Base-by-base conservation (phyloP, 2,329 filamentous ascomycete species). In the Penicillium sclerotigenum region DNA sequence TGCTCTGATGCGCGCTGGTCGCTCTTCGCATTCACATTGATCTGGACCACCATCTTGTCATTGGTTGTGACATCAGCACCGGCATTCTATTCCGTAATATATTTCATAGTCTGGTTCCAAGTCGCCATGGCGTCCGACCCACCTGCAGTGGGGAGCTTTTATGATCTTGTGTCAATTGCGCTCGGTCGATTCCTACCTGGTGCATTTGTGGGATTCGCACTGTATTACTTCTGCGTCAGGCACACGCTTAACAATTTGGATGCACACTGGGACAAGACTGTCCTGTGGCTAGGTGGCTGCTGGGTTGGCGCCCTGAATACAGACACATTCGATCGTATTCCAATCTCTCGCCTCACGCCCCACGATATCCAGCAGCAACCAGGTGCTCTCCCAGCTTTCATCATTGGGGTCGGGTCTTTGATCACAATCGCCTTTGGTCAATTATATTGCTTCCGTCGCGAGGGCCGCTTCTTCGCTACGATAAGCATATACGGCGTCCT, bases 271-370 rank as follows among this genome's bases (percentile, higher is more conserved):
- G 83, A 86, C 60, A 86, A 85, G 68, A 84, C 82, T 0, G 63
- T 85, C 22, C 75, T 86, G 22, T 86, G 83, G 83, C 75, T 86
- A 0, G 83, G 83, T 0, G 76, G 79, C 11, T 82, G 80, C 59
- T 86, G 83, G 83, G 75, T 86, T 4, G 83, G 82, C 16, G 82
- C 81, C 22, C 64, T 86, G 51, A 84, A 85, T 71, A 85, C 83
- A 61, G 83, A 85, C 68, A 86, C 83, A 0, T 85, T 86, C 64
- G 83, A 86, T 70, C 79, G 79, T 47, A 83, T 86, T 47, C 83
- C 83, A 0, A 83, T 86, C 40, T 81, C 84, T 54, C 83, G 83
- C 18, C 75, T 86, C 22, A 86, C 83, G 0, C 81, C 82, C 0
- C 82, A 85, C 65, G 83, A 86, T 62, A 76, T 86, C 63, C 69